Percentiles rank a stretch among this genome's conserved stretches.
Evolutionary conservation across 371 early-diverging fungal genomes (phyloP).

Genomic region (Mortierella sp.): DNA sequence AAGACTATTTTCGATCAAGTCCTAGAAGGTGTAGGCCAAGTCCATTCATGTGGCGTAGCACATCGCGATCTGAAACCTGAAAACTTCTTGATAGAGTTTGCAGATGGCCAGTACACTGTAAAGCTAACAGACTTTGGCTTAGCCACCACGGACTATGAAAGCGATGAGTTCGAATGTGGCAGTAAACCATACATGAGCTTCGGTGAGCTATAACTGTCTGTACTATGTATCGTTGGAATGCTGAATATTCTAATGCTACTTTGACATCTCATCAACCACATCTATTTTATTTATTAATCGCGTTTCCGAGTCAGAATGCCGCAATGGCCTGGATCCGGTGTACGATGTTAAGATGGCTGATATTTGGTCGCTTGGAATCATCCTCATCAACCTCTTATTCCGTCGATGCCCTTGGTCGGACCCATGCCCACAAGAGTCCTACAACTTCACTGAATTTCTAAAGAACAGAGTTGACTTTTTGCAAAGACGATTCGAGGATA

Average conservation of each 20-base stretch:
- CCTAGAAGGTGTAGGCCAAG: constrained; percentile 82
- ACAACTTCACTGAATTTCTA: constrained; percentile 67
- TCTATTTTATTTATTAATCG: not conserved
- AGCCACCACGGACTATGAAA: constrained; percentile 74
- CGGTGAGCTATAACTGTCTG: constrained; percentile 27
- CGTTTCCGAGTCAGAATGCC: constrained; percentile 60
- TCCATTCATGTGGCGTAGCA: constrained; percentile 82
- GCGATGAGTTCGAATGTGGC: constrained; percentile 84
- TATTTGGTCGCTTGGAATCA: constrained; percentile 76
- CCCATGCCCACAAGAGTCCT: constrained; percentile 65
- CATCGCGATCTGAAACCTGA: constrained; percentile 96
- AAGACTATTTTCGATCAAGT: constrained; percentile 85
- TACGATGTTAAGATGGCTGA: constrained; percentile 70
- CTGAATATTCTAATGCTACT: not conserved
- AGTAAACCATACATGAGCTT: constrained; percentile 78
- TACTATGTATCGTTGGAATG: not conserved
- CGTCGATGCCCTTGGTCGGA: constrained; percentile 78
- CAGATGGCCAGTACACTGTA: constrained; percentile 53
- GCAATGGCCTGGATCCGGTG: constrained; percentile 64
- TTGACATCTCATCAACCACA: not conserved
- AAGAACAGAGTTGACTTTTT: constrained; percentile 68
- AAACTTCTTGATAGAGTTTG: constrained; percentile 80
- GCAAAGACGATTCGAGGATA: constrained; percentile 59
- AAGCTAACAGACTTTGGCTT: constrained; percentile 87
- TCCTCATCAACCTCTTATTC: constrained; percentile 72